These are phyloP conservation scores for Epichloe typhina DNA, from an alignment of 2,329 filamentous ascomycete genomes.

Conservation along the genomic window DNA sequence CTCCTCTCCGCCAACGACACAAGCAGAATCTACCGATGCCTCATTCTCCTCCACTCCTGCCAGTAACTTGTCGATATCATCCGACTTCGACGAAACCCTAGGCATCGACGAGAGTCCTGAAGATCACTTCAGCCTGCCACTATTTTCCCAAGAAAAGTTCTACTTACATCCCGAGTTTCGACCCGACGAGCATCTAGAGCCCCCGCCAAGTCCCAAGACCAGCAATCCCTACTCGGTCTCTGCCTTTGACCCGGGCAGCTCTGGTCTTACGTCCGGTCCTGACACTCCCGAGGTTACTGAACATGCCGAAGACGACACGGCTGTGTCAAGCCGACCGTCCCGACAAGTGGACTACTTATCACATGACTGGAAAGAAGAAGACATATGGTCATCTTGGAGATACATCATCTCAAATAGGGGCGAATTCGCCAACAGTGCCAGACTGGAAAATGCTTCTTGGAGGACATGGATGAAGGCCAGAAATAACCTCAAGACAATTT, in stretches of 20 bases:
- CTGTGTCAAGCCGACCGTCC: constrained; percentile 60
- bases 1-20: constrained; percentile 41
- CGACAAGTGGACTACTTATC: constrained; percentile 92
- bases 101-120: constrained; percentile 30
- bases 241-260: constrained; percentile 38
- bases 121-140: constrained; percentile 33
- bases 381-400: constrained; percentile 96
- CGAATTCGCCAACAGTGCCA: constrained; percentile 66
- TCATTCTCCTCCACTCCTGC: constrained; percentile 51
- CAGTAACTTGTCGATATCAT: constrained; percentile 49
- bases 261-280: constrained; percentile 39
- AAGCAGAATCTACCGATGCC: constrained; percentile 39
- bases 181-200: constrained; percentile 30
- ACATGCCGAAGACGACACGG: constrained; percentile 67
- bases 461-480: constrained; percentile 92
- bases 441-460: constrained; percentile 94
- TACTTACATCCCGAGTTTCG: constrained; percentile 22
- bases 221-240: constrained; percentile 39
- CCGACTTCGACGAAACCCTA: constrained; percentile 38
- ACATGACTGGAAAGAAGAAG: constrained; percentile 86
- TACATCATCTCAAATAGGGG: constrained; percentile 73
- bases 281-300: constrained; percentile 43
- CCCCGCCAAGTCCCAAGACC: constrained; percentile 35
- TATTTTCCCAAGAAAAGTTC: constrained; percentile 33
- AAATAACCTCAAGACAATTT: constrained; percentile 73